phyloP scores from a whole-genome alignment of 2,329 filamentous ascomycete genomes.

The Cladosporium sphaerospermum region DNA sequence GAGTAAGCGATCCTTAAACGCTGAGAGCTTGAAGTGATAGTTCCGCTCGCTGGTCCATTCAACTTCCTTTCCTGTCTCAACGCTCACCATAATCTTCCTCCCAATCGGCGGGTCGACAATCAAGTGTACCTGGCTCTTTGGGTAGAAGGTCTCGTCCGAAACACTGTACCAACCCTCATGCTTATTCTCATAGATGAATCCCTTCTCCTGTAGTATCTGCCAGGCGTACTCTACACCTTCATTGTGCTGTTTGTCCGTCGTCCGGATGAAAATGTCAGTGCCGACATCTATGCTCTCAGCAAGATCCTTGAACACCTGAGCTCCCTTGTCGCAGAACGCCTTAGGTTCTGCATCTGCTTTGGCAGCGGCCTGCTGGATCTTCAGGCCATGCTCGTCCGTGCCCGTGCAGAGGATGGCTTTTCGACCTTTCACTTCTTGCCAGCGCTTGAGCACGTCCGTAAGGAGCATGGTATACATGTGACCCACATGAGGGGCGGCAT shows the following conservation, averaged over 20 bases:
- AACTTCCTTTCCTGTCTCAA: conserved; percentile 85
- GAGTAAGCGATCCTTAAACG: conserved; percentile 70
- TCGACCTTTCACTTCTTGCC: conserved; percentile 69
- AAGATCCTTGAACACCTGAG: conserved; percentile 70
- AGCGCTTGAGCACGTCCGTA: conserved; percentile 85
- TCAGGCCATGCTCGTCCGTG: conserved; percentile 96
- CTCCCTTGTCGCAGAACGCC: conserved; percentile 81
- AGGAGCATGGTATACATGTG: conserved; percentile 93
- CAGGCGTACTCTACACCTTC: conserved; percentile 86
- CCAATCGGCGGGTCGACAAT: conserved; percentile 75
- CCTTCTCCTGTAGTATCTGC: conserved; percentile 67
- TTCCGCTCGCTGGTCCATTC: conserved; percentile 92
- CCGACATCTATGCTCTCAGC: conserved; percentile 63
- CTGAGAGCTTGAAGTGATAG: conserved; percentile 88
- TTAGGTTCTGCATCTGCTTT: conserved; percentile 66
- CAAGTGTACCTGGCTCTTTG: conserved; percentile 65
- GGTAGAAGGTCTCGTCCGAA: conserved; percentile 94
- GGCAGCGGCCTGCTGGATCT: conserved; percentile 81
- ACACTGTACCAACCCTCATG: conserved; percentile 97
- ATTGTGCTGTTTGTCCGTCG: conserved; percentile 75
- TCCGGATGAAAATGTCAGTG: conserved; percentile 86
- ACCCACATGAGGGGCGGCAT: conserved; percentile 90
- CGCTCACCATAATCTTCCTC: conserved; percentile 66
- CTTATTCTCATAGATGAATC: conserved; percentile 75
- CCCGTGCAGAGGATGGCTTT: conserved; percentile 75